Conservation (phyloP, 495 filamentous ascomycete genomes). For the Tuber calosporum region DNA sequence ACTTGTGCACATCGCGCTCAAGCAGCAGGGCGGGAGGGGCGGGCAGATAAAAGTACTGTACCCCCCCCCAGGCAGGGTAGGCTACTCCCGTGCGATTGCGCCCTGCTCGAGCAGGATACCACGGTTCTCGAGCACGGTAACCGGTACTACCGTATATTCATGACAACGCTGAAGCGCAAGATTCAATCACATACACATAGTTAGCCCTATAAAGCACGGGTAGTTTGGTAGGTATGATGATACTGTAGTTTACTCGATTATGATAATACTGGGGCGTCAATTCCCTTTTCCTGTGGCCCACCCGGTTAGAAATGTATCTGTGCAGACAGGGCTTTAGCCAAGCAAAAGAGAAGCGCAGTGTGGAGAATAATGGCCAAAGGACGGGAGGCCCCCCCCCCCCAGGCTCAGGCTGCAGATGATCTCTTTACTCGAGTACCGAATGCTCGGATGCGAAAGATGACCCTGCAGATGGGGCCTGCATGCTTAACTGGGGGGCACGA, state of each 20-base stretch:
- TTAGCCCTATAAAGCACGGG: background rate
- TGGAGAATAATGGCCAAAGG: background rate
- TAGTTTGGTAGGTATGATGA: background rate
- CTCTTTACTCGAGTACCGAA: background rate
- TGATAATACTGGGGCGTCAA: background rate
- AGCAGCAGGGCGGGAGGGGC: conserved; percentile 2
- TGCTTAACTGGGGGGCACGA: background rate
- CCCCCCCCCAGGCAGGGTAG: background rate
- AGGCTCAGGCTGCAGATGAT: conserved; percentile 2
- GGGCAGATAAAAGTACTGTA: background rate
- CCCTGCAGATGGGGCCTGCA: background rate
- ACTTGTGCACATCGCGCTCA: background rate
- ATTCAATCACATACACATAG: background rate
- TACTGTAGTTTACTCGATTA: background rate
- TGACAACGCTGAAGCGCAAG: background rate
- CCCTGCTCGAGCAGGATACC: background rate
- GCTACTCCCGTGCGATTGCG: background rate
- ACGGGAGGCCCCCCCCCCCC: background rate
- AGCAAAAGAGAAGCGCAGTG: conserved; percentile 1
- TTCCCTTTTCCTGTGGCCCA: background rate
- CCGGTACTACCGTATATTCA: no score
- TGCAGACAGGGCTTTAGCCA: background rate
- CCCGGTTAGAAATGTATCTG: background rate
- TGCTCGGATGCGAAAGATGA: conserved; percentile 3
- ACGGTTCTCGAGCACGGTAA: background rate